Percentiles rank a stretch among this genome's conserved stretches.
phyloP scores from a whole-genome alignment of 495 filamentous ascomycete species.

The Immersiella caudata region DNA sequence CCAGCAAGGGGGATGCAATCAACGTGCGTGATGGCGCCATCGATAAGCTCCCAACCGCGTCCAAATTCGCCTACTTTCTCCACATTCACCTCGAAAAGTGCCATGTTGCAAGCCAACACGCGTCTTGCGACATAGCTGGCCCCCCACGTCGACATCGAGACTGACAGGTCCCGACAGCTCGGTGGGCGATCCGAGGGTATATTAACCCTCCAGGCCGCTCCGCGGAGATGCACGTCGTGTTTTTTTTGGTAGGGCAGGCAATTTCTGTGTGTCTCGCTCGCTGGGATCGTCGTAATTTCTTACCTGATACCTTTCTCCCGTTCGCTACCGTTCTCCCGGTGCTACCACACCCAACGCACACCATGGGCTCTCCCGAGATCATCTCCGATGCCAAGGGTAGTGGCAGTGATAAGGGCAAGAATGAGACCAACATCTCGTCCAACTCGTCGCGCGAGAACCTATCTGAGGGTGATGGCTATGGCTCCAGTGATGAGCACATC shows the following conservation, averaged over 20 bases:
- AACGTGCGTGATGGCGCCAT: constrained; percentile 26
- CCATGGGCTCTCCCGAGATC: background rate
- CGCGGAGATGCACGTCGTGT: constrained; percentile 18
- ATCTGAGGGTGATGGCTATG: constrained; percentile 33
- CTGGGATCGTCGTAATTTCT: constrained; percentile 2
- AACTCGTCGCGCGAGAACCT: constrained; percentile 22
- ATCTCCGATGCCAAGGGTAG: constrained; percentile 4
- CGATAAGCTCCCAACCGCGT: constrained; percentile 15
- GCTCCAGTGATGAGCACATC: constrained; percentile 39
- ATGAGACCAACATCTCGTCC: background rate
- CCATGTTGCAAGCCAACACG: constrained; percentile 19
- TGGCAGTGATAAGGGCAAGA: background rate
- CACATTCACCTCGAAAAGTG: background rate
- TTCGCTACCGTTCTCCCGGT: constrained; percentile 20
- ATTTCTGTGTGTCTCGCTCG: background rate
- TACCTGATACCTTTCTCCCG: constrained; percentile 2
- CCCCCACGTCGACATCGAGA: constrained; percentile 11
- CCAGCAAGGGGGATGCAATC: constrained; percentile 13
- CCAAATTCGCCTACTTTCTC: background rate
- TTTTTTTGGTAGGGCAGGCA: constrained; percentile 10
- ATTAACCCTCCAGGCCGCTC: background rate
- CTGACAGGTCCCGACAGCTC: background rate
- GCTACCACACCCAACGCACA: background rate
- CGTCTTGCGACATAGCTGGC: constrained; percentile 17
- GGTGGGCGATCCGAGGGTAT: constrained; percentile 3